These are phyloP conservation scores for Flaveria floridana DNA, from an alignment of 140 eudicot genomes.

Conservation along the genomic window DNA sequence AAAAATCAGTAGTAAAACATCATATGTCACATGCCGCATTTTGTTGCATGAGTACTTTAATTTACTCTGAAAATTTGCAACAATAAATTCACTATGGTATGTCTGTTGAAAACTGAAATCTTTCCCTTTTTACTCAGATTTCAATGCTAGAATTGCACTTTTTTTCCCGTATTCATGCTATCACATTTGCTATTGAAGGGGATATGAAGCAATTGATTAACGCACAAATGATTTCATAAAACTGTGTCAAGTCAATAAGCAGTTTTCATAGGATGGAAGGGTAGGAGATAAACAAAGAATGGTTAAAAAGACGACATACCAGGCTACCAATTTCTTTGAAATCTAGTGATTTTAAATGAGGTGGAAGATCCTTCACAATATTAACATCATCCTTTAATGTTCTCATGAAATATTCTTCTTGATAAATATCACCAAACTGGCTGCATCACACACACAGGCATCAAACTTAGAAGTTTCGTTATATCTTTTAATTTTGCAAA, in stretches of 20 bases:
- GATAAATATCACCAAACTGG: slow-evolving; percentile 94
- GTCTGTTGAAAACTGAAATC: not conserved
- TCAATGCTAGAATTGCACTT: not conserved
- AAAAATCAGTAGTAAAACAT: slow-evolving; percentile 26
- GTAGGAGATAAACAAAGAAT: not conserved
- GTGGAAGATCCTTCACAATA: slow-evolving; percentile 77
- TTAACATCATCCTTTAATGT: slow-evolving; percentile 56
- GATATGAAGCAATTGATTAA: not conserved
- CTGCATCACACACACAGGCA: slow-evolving; percentile 45
- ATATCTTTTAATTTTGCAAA: not conserved
- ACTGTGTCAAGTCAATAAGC: not conserved
- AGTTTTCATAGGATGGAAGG: not conserved
- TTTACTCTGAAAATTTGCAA: not conserved
- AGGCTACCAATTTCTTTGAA: slow-evolving; percentile 79
- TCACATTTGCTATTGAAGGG: not conserved
- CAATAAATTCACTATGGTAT: not conserved
- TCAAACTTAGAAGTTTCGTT: not conserved
- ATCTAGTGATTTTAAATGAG: slow-evolving; percentile 57
- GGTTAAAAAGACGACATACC: slow-evolving; percentile 41
- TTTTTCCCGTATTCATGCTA: not conserved
- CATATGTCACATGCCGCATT: slow-evolving; percentile 1
- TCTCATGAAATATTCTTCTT: slow-evolving; percentile 72
- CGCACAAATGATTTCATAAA: not conserved
- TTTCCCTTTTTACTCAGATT: not conserved
- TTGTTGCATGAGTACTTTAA: not conserved